Base-by-base conservation (phyloP, 805 yeast genomes). In the Yamadazyma sp. region DNA sequence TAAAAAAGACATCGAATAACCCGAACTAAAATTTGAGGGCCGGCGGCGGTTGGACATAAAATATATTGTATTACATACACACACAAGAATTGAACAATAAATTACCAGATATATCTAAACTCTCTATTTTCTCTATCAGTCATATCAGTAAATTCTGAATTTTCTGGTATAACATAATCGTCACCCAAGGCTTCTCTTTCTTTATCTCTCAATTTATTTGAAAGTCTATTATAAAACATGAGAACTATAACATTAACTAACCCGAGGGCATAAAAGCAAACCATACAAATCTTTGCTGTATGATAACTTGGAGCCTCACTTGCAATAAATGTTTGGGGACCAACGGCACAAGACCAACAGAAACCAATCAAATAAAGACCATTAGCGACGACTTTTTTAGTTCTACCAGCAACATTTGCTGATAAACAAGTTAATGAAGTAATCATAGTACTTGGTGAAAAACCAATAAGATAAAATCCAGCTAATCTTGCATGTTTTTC, bases 41-140 rank as follows among this genome's bases (percentile, higher is more conserved):
- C n/a, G n/a, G n/a, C n/a, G n/a, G n/a, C n/a, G n/a, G n/a, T n/a
- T n/a, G n/a, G n/a, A n/a, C n/a, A n/a, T n/a, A n/a, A n/a, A n/a
- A n/a, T n/a, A n/a, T n/a, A n/a, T n/a, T n/a, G n/a, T n/a, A n/a
- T n/a, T n/a, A 20, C 10, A 23, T n/a, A 23, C 9, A 23, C 26
- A 8, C 7, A 10, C 12, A 23, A 23, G 26, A 23, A 23, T 23
- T 23, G 26, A 23, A 23, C n/a, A 26, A 6, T 13, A 30, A 23
- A 31, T 24, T 20, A 31, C 35, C 35, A 31, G 10, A 31, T 23
- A 31, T 75, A 78, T 49, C 82, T 65, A 50, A 77, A 78, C 35
- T 60, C 60, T 6, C 73, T 73, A 52, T 76, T 78, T 51, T 76
- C 73, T 34, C 55, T 58, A 47, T 75, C 80, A 3, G 82, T 76